phyloP scores from a whole-genome alignment of 495 filamentous ascomycete species.

The Aspergillus asperescens region DNA sequence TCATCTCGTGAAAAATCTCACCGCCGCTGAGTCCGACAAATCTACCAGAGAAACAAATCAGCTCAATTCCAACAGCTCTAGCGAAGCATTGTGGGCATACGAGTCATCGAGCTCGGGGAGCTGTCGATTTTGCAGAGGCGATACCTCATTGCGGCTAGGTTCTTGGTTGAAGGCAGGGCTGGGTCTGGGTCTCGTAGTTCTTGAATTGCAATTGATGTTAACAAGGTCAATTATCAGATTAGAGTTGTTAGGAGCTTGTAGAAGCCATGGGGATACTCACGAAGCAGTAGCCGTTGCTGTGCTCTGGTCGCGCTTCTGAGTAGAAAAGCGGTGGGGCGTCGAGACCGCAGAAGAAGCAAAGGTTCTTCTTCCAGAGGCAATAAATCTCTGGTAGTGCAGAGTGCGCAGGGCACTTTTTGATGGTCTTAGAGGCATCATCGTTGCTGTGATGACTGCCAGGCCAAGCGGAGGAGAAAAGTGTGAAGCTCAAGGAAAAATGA shows the following conservation, averaged over 20 bases:
- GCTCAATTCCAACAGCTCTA: slow-evolving; percentile 2
- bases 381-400: slow-evolving; percentile 39
- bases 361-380: slow-evolving; percentile 34
- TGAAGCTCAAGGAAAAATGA: slow-evolving; percentile 24
- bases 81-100: slow-evolving; percentile 30
- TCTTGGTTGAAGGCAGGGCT: slow-evolving; percentile 69
- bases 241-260: background rate
- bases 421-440: slow-evolving; percentile 48
- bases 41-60: slow-evolving; percentile 34
- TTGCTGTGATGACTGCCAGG: slow-evolving; percentile 34
- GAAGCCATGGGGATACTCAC: slow-evolving; percentile 28
- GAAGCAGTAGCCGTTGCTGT: slow-evolving; percentile 42
- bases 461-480: slow-evolving; percentile 19
- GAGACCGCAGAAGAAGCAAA: slow-evolving; percentile 41
- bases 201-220: slow-evolving; percentile 17
- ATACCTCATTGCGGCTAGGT: slow-evolving; percentile 55
- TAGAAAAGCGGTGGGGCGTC: slow-evolving; percentile 43
- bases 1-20: slow-evolving; percentile 99
- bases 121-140: slow-evolving; percentile 59
- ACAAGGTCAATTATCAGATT: slow-evolving; percentile 1
- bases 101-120: slow-evolving; percentile 68
- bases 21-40: slow-evolving; percentile 95
- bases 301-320: slow-evolving; percentile 46
- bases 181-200: slow-evolving; percentile 51
- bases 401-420: slow-evolving; percentile 45